Base-by-base conservation (phyloP, 768 basidiomycete species). In the Suillus lakei region DNA sequence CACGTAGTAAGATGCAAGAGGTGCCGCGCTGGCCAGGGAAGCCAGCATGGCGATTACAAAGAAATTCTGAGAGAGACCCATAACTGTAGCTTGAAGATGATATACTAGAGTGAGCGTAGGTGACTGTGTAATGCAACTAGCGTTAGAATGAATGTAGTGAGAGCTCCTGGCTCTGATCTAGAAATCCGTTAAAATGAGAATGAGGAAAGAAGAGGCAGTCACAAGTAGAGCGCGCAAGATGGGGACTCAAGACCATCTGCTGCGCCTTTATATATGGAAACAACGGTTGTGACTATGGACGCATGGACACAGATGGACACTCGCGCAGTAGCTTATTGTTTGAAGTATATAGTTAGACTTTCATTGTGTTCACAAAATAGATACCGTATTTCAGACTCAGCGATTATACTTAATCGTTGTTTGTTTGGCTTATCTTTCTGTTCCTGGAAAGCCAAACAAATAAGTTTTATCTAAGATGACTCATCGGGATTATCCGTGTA, bases 401-500 rank as follows among this genome's bases (percentile, higher is more conserved):
- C 63, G 63, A 46, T n/a, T 7, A 30, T 18, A 36, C 15, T 62
- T 64, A 62, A 39, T 9, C 61, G 13, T 15, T 63, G 8, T 65
- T 65, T 65, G n/a, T 51, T 65, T 59, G 60, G 56, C 26, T 56
- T 36, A 36, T 36, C 26, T 50, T 50, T 34, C n/a, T 16, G 55
- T 48, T 28, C 46, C 48, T 50, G 48, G 6, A 13, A 50, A 39
- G 13, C 48, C 46, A 50, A 36, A 39, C n/a, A 58, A 58, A 58
- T n/a, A 58, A 28, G 50, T 7, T 51, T 51, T 26, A 30, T 50
- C 8, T 44, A 1, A 21, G 16, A 8, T 61, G 43, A 55, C 60
- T 61, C 63, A 46, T 67, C 76, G 76, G 75, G 53, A 21, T 69
- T 70, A 64, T 65, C 74, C 74, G 74, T 62, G 7, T 61, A 51